These are phyloP conservation scores for Raphidocelis subcapitata DNA, from an alignment of 139 green algal genomes.

Conservation along the genomic window DNA sequence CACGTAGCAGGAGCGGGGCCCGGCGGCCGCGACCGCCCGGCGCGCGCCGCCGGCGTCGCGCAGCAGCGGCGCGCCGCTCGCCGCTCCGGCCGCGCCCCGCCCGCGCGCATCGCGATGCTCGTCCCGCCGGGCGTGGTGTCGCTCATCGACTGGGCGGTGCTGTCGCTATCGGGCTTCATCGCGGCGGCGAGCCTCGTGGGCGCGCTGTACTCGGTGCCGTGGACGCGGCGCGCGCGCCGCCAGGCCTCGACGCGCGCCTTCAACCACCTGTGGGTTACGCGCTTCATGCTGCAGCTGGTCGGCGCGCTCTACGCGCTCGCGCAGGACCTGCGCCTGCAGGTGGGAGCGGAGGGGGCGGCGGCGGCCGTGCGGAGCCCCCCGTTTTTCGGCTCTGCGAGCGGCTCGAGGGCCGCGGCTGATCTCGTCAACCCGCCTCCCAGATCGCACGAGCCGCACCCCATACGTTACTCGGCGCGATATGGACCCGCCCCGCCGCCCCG, in stretches of 20 bases:
- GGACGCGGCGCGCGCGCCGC: slow-evolving; percentile 12
- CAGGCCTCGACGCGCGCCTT: slow-evolving; percentile 17
- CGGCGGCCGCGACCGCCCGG: no score
- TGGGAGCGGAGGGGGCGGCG: neutral
- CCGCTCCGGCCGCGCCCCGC: neutral
- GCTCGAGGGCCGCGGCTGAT: no score
- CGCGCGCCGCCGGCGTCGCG: no score
- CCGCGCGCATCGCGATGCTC: neutral
- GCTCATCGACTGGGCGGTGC: slow-evolving; percentile 25
- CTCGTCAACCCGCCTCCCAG: no score
- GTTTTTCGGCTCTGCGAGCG: no score
- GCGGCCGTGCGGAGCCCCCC: no score
- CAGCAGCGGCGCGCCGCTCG: no score
- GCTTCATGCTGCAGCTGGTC: slow-evolving; percentile 13
- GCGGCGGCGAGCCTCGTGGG: slow-evolving; percentile 22
- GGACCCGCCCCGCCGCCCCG: no score
- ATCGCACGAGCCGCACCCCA: no score
- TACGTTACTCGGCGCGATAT: no score
- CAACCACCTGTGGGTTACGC: slow-evolving; percentile 26
- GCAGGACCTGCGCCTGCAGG: slow-evolving; percentile 13
- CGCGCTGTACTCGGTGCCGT: slow-evolving; percentile 24
- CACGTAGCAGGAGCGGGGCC: neutral
- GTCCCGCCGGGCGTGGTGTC: slow-evolving; percentile 9
- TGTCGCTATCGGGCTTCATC: slow-evolving; percentile 17
- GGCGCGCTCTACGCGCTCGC: slow-evolving; percentile 20